phyloP scores from a whole-genome alignment of 2,329 filamentous ascomycete genomes.

The Penicillium sp. region DNA sequence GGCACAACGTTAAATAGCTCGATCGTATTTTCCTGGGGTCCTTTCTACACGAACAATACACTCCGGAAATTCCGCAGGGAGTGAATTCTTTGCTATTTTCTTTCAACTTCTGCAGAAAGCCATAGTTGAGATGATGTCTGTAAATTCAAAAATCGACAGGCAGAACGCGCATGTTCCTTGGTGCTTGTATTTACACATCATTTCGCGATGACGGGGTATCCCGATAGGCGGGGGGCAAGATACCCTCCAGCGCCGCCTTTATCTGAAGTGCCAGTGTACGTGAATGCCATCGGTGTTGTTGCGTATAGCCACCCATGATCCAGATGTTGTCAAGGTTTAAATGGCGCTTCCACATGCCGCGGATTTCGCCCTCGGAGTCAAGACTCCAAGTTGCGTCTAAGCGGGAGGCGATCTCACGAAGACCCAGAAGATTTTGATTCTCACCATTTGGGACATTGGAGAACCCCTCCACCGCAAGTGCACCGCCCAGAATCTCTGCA shows the following conservation, averaged over 20 bases:
- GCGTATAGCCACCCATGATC: conserved; percentile 49
- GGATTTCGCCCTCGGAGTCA: conserved; percentile 46
- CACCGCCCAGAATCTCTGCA: conserved; percentile 29
- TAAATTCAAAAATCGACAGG: too few species aligned
- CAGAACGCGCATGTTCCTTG: too few species aligned
- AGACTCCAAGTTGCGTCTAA: conserved; percentile 46
- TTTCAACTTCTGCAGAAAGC: too few species aligned
- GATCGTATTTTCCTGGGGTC: too few species aligned
- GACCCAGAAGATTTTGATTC: conserved; percentile 14
- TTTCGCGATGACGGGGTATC: conserved; percentile 4
- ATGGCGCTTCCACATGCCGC: conserved; percentile 42
- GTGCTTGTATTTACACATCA: too few species aligned
- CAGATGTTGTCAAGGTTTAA: conserved; percentile 36
- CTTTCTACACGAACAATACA: too few species aligned
- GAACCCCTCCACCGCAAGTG: background rate
- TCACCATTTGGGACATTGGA: too few species aligned
- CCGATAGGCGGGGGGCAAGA: conserved; percentile 38
- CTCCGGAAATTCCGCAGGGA: too few species aligned
- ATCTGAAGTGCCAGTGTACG: conserved; percentile 50
- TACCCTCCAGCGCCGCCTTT: conserved; percentile 34
- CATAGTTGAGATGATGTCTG: too few species aligned
- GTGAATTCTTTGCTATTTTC: too few species aligned
- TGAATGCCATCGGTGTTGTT: conserved; percentile 43
- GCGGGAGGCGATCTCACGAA: conserved; percentile 39
- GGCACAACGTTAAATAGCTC: too few species aligned